Evolutionary conservation across 805 yeast genomes (phyloP).

Genomic region (Torulaspora franciscae): DNA sequence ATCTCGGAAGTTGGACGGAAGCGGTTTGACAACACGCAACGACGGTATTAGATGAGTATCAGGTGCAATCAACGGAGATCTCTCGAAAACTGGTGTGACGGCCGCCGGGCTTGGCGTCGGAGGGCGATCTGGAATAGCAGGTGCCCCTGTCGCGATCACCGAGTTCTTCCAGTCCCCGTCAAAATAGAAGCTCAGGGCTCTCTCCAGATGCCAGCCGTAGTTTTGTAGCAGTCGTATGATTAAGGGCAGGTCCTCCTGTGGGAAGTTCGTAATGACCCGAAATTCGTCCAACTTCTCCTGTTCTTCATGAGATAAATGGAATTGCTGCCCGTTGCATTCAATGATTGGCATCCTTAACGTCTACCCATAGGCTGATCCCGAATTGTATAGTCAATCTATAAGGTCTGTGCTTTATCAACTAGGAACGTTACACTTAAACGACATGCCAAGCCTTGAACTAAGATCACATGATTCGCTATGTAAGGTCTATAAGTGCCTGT

Average conservation of each 20-base stretch:
- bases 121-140: slow-evolving; percentile 12
- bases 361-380: neutral
- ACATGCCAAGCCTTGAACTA: neutral
- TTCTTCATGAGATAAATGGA: slow-evolving; percentile 40
- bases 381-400: neutral
- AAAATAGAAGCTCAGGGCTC: slow-evolving; percentile 56
- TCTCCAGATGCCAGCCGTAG: slow-evolving; percentile 58
- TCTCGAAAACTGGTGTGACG: neutral
- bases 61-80: slow-evolving; percentile 10
- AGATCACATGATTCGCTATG: slow-evolving; percentile 4
- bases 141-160: slow-evolving; percentile 5
- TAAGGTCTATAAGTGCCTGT: neutral
- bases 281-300: slow-evolving; percentile 44
- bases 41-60: slow-evolving; percentile 23
- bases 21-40: slow-evolving; percentile 34
- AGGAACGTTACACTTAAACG: neutral
- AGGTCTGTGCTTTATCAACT: neutral
- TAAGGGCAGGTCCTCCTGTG: slow-evolving; percentile 44
- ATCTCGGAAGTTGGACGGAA: slow-evolving; percentile 31
- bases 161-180: slow-evolving; percentile 46
- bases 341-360: slow-evolving; percentile 28
- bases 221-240: slow-evolving; percentile 45
- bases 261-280: slow-evolving; percentile 47
- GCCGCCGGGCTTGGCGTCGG: slow-evolving; percentile 12
- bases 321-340: slow-evolving; percentile 20